Evolutionary conservation across 2,329 filamentous ascomycete genomes (phyloP).

Genomic region (Trichoderma brevicompactum): DNA sequence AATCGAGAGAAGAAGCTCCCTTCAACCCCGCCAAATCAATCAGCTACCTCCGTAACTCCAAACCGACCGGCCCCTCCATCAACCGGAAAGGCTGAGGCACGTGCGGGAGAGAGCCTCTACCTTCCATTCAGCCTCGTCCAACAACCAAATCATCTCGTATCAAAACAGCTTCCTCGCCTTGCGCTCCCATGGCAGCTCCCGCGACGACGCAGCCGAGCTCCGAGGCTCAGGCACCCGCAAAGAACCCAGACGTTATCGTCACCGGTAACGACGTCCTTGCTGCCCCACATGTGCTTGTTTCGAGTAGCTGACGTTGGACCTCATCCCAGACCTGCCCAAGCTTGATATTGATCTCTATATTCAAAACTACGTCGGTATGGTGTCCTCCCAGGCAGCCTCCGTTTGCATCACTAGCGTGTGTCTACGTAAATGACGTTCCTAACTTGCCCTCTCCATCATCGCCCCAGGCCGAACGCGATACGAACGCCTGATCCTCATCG

Average conservation of each 20-base stretch:
- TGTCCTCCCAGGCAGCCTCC: background rate
- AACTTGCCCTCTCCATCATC: background rate
- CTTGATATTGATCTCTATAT: conserved; percentile 92
- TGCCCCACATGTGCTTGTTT: conserved; percentile 2
- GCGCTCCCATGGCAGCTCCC: conserved; percentile 20
- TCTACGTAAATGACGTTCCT: background rate
- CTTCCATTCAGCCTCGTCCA: conserved; percentile 26
- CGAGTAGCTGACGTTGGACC: conserved; percentile 18
- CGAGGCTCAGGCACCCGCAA: conserved; percentile 20
- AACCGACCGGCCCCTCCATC: conserved; percentile 18
- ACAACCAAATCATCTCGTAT: background rate
- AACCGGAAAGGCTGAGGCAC: conserved; percentile 28
- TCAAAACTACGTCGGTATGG: conserved; percentile 79
- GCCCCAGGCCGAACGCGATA: conserved; percentile 74
- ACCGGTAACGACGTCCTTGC: conserved; percentile 37
- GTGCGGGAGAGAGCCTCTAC: conserved; percentile 16
- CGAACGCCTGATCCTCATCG: conserved; percentile 81
- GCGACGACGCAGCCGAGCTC: conserved; percentile 19
- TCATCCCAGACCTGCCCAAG: conserved; percentile 70
- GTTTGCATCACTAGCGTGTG: background rate
- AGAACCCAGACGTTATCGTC: conserved; percentile 47
- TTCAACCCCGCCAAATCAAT: conserved; percentile 19
- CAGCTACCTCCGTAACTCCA: background rate
- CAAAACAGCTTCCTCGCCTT: background rate
- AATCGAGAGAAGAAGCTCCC: conserved; percentile 1